Evolutionary conservation across 2,329 filamentous ascomycete genomes (phyloP).

Genomic region (Xylaria sp.): DNA sequence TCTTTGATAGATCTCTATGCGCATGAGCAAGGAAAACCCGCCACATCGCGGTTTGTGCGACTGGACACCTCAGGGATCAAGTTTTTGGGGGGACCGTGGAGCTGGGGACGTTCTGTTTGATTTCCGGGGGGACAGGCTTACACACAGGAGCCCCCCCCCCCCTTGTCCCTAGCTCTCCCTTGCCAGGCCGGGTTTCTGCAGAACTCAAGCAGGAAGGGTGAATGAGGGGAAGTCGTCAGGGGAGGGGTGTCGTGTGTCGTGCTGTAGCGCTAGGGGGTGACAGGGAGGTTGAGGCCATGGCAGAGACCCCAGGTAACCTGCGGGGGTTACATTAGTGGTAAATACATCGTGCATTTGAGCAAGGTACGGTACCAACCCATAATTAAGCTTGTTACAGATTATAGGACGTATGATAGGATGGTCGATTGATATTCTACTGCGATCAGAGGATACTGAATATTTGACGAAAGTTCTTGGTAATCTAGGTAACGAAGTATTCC

Average conservation of each 20-base stretch:
- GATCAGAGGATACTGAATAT: too few relatives aligned
- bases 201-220: slow-evolving; percentile 4
- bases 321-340: slow-evolving; percentile 21
- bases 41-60: slow-evolving; percentile 30
- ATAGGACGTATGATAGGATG: too few relatives aligned
- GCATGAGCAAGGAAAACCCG: slow-evolving; percentile 29
- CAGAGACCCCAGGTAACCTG: slow-evolving; percentile 7
- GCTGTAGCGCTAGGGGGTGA: slow-evolving; percentile 18
- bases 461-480: too few relatives aligned
- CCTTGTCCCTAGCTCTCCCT: slow-evolving; percentile 16
- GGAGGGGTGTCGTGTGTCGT: slow-evolving; percentile 23
- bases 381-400: not conserved
- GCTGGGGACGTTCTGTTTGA: slow-evolving; percentile 16
- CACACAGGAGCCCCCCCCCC: not conserved
- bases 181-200: slow-evolving; percentile 25
- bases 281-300: slow-evolving; percentile 10
- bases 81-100: slow-evolving; percentile 24
- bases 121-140: slow-evolving; percentile 3
- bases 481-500: too few relatives aligned
- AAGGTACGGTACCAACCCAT: not conserved
- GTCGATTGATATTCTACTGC: too few relatives aligned
- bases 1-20: slow-evolving; percentile 25
- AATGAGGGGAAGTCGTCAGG: slow-evolving; percentile 17
- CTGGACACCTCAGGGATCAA: slow-evolving; percentile 25
- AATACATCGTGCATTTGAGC: slow-evolving; percentile 5